These are phyloP conservation scores for Monosporascus cannonballus DNA, from an alignment of 2,329 filamentous ascomycete species.

Conservation along the genomic window DNA sequence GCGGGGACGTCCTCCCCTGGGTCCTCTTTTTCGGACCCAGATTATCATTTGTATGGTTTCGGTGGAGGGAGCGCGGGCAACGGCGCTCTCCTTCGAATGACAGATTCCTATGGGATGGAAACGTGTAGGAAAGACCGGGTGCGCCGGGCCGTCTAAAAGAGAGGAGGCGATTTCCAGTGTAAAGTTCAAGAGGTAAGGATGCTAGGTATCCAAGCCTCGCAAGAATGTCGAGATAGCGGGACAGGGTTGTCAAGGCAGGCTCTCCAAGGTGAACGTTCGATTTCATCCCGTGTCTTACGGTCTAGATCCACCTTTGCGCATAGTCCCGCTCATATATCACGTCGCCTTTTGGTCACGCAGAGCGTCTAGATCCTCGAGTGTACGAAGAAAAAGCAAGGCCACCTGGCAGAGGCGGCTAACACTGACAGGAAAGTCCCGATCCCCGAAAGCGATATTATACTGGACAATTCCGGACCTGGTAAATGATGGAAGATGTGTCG, in stretches of 20 bases:
- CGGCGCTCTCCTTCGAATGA: not conserved
- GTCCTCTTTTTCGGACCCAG: not conserved
- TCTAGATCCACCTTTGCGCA: not conserved
- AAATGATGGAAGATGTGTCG: not conserved
- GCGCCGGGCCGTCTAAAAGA: no score
- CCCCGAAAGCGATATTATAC: not conserved
- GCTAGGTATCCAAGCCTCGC: no score
- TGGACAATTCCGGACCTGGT: not conserved
- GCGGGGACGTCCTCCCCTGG: not conserved
- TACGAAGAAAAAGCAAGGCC: not conserved
- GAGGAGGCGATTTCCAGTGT: no score
- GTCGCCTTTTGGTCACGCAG: not conserved
- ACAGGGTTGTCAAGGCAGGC: no score
- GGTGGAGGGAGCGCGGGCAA: not conserved
- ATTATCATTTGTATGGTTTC: not conserved
- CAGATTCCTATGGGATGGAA: not conserved
- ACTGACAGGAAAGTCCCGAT: not conserved
- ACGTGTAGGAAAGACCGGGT: no score
- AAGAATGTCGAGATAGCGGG: no score
- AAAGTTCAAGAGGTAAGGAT: no score
- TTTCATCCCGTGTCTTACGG: not conserved
- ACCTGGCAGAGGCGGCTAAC: not conserved
- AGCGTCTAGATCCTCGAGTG: not conserved
- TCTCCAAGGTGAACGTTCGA: not conserved
- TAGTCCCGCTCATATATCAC: not conserved